Base-by-base conservation (phyloP, 208 protist species). In the Vickermania ingenoplastis region DNA sequence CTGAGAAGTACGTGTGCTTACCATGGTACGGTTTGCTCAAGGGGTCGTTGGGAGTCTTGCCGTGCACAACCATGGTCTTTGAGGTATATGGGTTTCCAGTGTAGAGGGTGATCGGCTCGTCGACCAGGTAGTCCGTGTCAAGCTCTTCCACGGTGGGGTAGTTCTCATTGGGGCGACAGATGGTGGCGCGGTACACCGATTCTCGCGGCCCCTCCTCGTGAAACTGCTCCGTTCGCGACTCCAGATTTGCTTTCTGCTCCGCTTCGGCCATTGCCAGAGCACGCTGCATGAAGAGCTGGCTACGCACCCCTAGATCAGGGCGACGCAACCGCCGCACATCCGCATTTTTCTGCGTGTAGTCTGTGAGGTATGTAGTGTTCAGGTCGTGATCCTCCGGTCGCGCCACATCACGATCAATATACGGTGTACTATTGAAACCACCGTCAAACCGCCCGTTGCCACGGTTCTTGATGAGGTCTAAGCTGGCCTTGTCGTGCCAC, bases 31-130 rank as follows among this genome's bases (percentile, higher is more conserved):
- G 72, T n/a, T 41, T 41, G 36, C 70, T 61, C 14, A 63, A 36
- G 4, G 81, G 79, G 49, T 86, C 82, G 5, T 62, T 71, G 14
- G 84, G 78, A 17, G 87, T 91, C 79, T 94, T 94, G 26, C 87
- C 87, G 61, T 87, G 83, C 45, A 94, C 83, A 27, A 67, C 77
- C 87, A 94, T 94, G 2, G 72, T 89, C 67, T 81, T 83, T 23
- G 80, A 79, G 5, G 77, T 89, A 45, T 74, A 29, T 5, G 84
- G 83, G 65, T 91, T 91, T 25, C 87, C 87, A 1, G 83, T 91
- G 62, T 91, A 94, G 25, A 94, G 64, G 7, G 87, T 94, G 55
- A 94, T 86, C 5, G 87, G 73, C 63, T 83, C 84, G 22, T 94
- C 87, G 17, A 61, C 65, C 17, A 89, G 73, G 66, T 94, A 91